Conservation (phyloP, 768 basidiomycete genomes). For the Gautieria morchelliformis region DNA sequence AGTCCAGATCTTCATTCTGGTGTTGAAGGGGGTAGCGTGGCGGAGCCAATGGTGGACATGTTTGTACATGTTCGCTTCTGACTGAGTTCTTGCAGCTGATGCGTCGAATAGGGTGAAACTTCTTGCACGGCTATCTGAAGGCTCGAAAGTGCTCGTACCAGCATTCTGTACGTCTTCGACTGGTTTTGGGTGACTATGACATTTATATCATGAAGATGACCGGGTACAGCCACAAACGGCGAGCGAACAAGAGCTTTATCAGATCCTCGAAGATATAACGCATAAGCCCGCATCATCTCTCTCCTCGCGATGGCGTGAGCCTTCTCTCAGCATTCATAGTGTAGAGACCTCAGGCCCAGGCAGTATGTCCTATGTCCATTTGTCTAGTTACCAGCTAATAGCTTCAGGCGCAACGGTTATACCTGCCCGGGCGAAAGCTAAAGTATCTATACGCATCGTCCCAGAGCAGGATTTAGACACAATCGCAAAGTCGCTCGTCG, state of each 20-base stretch:
- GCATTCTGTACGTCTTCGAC: constrained; percentile 63
- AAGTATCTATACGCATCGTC: constrained; percentile 86
- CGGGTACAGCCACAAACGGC: constrained; percentile 59
- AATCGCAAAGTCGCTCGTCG: constrained; percentile 51
- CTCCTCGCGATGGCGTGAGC: constrained; percentile 79
- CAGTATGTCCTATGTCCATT: constrained; percentile 38
- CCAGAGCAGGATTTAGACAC: constrained; percentile 80
- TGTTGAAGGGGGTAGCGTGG: constrained; percentile 79
- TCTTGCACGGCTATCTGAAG: constrained; percentile 56
- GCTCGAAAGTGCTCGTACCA: constrained; percentile 58
- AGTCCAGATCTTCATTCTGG: constrained; percentile 87
- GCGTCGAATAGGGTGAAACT: constrained; percentile 55
- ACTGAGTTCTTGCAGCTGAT: neutral
- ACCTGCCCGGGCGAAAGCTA: constrained; percentile 72
- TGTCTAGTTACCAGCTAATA: neutral
- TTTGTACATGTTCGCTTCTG: constrained; percentile 17
- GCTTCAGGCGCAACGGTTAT: constrained; percentile 76
- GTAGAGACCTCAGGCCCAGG: constrained; percentile 75
- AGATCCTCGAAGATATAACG: constrained; percentile 58
- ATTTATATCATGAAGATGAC: constrained; percentile 43
- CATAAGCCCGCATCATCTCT: constrained; percentile 58
- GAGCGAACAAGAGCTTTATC: constrained; percentile 60
- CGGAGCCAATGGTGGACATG: constrained; percentile 94
- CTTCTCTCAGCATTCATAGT: constrained; percentile 82
- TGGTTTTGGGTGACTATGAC: neutral